These are phyloP conservation scores for Gastrolobium bilobum DNA, from an alignment of 306 rosid genomes.

Conservation along the genomic window DNA sequence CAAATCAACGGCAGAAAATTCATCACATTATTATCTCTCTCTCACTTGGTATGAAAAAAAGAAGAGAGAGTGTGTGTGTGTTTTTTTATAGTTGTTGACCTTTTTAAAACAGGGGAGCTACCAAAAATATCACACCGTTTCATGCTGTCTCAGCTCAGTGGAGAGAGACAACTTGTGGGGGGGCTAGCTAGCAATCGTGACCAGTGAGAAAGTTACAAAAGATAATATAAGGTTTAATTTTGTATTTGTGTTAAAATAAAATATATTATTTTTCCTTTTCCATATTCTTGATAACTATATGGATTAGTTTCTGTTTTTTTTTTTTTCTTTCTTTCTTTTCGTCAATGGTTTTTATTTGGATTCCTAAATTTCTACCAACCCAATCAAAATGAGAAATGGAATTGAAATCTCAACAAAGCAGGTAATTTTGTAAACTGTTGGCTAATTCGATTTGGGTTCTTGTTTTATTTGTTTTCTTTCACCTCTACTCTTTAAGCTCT, in stretches of 20 bases:
- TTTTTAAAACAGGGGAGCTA: constrained; percentile 41
- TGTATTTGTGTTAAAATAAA: background rate
- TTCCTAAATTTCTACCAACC: constrained; percentile 36
- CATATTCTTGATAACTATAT: constrained; percentile 18
- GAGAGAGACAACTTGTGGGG: constrained; percentile 36
- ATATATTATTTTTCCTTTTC: background rate
- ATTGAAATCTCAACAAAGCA: constrained; percentile 42
- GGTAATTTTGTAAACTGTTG: constrained; percentile 51
- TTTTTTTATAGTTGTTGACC: constrained; percentile 41
- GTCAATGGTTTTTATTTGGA: constrained; percentile 6
- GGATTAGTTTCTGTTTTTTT: constrained; percentile 2
- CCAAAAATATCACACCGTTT: constrained; percentile 54
- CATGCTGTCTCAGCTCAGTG: constrained; percentile 49
- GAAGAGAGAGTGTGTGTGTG: no score
- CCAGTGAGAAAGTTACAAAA: constrained; percentile 49
- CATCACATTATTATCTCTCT: no score
- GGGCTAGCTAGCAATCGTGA: constrained; percentile 35
- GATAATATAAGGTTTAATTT: constrained; percentile 37
- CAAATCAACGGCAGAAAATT: no score
- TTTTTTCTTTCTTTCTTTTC: background rate
- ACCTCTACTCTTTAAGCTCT: constrained; percentile 11
- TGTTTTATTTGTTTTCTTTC: background rate
- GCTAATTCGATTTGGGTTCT: constrained; percentile 31
- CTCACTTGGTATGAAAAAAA: no score
- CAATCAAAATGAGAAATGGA: constrained; percentile 33